A percentile compares a stretch with the other conserved stretches of the same genome.
phyloP scores from a whole-genome alignment of 768 basidiomycete species.

The Pleurotus pulmonarius region DNA sequence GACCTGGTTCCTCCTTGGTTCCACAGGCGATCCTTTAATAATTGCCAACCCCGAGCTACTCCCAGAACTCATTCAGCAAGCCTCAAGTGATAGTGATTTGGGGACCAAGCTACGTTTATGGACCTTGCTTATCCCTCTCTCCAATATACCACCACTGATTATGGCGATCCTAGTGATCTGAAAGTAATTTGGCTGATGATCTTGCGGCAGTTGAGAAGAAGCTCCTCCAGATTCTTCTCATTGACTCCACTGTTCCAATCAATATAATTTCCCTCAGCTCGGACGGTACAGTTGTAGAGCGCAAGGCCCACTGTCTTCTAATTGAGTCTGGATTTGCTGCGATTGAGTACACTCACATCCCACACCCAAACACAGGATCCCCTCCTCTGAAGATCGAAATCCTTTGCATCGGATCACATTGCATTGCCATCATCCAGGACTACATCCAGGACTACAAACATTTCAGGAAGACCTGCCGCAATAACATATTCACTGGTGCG shows the following conservation, averaged over 20 bases:
- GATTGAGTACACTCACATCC: neutral
- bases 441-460: too few species aligned
- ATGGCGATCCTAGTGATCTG: conserved; percentile 1
- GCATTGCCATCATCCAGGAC: conserved; percentile 25
- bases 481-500: conserved; percentile 23
- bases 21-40: conserved; percentile 14
- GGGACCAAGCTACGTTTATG: conserved; percentile 9
- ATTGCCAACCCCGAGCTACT: conserved; percentile 19
- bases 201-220: neutral
- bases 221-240: neutral
- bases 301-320: neutral
- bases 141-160: conserved; percentile 12
- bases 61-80: conserved; percentile 5
- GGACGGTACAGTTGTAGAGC: conserved; percentile 9
- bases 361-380: neutral
- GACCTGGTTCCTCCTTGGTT: conserved; percentile 21
- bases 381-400: conserved; percentile 9
- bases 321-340: neutral
- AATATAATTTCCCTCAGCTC: conserved; percentile 6
- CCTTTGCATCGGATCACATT: conserved; percentile 12
- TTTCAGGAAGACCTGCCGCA: conserved; percentile 19
- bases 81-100: neutral
- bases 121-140: conserved; percentile 9
- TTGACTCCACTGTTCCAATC: neutral
- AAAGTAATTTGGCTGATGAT: neutral